Evolutionary conservation across 768 basidiomycete species (phyloP).

Genomic region (Mycena indigotica): DNA sequence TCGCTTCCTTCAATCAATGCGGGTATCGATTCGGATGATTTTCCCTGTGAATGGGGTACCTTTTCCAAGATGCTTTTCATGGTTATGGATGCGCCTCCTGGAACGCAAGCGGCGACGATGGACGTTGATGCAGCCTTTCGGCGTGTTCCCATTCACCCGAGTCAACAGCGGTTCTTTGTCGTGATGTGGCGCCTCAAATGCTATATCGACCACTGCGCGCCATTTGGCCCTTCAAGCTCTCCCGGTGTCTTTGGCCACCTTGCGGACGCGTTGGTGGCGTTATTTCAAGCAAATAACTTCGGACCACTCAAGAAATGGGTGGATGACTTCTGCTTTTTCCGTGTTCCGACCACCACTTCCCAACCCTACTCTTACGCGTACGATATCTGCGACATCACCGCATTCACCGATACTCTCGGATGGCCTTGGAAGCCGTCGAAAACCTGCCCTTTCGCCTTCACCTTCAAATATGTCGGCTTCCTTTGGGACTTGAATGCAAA

Average conservation of each 20-base stretch:
- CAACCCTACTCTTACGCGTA: constrained; percentile 13
- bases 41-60: constrained; percentile 33
- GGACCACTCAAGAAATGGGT: constrained; percentile 35
- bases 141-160: constrained; percentile 32
- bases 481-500: constrained; percentile 32
- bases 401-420: constrained; percentile 26
- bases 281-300: constrained; percentile 21
- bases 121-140: constrained; percentile 41
- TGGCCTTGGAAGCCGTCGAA: constrained; percentile 40
- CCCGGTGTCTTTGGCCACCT: constrained; percentile 32
- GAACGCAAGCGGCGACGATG: constrained; percentile 36
- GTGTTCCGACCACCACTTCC: constrained; percentile 10
- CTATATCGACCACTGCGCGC: constrained; percentile 31
- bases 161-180: constrained; percentile 25
- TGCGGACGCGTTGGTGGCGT: constrained; percentile 31
- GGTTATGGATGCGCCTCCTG: constrained; percentile 32
- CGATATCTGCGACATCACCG: constrained; percentile 25
- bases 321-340: constrained; percentile 31
- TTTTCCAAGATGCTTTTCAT: constrained; percentile 26
- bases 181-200: constrained; percentile 24
- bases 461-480: constrained; percentile 41
- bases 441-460: constrained; percentile 26
- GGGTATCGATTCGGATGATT: constrained; percentile 25
- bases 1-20: constrained; percentile 26
- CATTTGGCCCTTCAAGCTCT: constrained; percentile 30